These are phyloP conservation scores for Fusarium sp. DNA, from an alignment of 2,329 filamentous ascomycete genomes.

Conservation along the genomic window DNA sequence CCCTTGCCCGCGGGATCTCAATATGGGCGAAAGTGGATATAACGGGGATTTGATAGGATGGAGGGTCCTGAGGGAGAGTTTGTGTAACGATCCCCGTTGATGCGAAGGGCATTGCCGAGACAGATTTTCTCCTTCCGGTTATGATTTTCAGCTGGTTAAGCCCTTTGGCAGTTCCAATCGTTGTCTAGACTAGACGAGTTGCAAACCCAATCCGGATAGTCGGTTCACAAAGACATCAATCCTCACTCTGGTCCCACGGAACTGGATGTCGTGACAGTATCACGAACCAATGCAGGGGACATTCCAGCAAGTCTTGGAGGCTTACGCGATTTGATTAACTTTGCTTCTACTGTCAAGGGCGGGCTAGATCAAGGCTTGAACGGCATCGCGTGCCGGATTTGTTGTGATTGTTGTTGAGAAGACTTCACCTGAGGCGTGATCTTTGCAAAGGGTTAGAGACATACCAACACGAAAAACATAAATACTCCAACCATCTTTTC, in stretches of 20 bases:
- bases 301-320: not conserved
- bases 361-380: not conserved
- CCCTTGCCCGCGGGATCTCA: not conserved
- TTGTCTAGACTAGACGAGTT: not conserved
- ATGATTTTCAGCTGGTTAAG: not conserved
- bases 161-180: not conserved
- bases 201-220: not conserved
- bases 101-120: not conserved
- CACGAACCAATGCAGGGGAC: not conserved
- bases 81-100: not conserved
- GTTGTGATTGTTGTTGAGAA: not conserved
- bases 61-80: not conserved
- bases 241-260: fast-evolving
- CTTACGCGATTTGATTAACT: not conserved
- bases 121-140: not conserved
- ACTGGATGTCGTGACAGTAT: not conserved
- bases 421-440: not conserved
- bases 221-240: not conserved
- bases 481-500: not conserved
- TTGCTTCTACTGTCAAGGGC: not conserved
- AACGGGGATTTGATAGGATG: not conserved
- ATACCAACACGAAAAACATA: not conserved
- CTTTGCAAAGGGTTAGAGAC: not conserved
- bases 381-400: too few species aligned
- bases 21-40: not conserved